Percentiles rank a stretch among this genome's conserved stretches.
phyloP scores from a whole-genome alignment of 2,329 filamentous ascomycete genomes.

The Fusarium pseudograminearum region DNA sequence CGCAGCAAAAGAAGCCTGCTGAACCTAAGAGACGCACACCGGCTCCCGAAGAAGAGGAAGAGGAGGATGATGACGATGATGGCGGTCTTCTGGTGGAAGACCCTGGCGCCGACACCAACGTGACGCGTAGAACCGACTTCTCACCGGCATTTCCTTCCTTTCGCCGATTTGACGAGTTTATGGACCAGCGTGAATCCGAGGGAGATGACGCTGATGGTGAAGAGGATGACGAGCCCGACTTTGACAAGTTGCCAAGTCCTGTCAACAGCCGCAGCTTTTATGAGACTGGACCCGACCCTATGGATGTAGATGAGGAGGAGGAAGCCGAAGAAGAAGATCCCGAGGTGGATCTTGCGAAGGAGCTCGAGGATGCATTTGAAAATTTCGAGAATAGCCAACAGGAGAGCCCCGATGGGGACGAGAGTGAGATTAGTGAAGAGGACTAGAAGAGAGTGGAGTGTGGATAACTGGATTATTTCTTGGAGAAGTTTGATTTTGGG shows the following conservation, averaged over 20 bases:
- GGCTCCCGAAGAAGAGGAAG: constrained; percentile 62
- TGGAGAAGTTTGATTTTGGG: constrained; percentile 4
- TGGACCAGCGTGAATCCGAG: constrained; percentile 60
- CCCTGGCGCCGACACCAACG: constrained; percentile 61
- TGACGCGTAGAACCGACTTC: constrained; percentile 56
- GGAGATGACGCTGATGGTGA: constrained; percentile 62
- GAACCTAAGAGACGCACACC: constrained; percentile 49
- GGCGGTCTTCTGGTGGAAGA: constrained; percentile 71
- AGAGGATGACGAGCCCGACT: constrained; percentile 61
- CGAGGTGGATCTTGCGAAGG: constrained; percentile 61
- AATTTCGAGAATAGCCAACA: constrained; percentile 68
- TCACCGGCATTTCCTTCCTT: constrained; percentile 62
- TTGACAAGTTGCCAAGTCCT: constrained; percentile 65
- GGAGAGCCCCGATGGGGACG: constrained; percentile 65
- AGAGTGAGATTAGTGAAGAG: constrained; percentile 76
- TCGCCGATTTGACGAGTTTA: constrained; percentile 67
- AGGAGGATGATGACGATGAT: constrained; percentile 68
- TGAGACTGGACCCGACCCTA: constrained; percentile 42
- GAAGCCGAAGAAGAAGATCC: constrained; percentile 46
- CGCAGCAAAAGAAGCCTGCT: constrained; percentile 33
- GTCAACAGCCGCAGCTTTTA: constrained; percentile 56
- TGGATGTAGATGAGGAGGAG: constrained; percentile 50
- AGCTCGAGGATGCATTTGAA: constrained; percentile 62
- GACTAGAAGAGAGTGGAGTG: constrained; percentile 57
- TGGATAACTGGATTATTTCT: not conserved